Conservation (phyloP, 2,329 filamentous ascomycete genomes). For the Sphaerulina musiva region DNA sequence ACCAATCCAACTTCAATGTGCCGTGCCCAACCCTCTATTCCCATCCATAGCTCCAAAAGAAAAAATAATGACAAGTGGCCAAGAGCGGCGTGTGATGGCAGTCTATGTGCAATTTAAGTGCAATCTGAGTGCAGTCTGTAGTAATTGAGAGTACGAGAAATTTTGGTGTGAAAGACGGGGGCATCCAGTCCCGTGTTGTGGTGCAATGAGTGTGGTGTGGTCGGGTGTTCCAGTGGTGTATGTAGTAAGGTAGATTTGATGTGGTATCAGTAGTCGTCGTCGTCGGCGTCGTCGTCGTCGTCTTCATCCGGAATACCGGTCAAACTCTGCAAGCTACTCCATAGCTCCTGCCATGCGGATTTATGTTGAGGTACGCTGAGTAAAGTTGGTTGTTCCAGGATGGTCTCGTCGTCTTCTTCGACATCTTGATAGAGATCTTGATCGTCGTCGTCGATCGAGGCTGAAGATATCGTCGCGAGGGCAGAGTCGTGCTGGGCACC, state of each 20-base stretch:
- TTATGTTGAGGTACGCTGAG: slow-evolving; percentile 16
- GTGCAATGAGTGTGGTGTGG: slow-evolving; percentile 7
- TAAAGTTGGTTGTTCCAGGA: slow-evolving; percentile 5
- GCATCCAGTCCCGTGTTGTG: slow-evolving; percentile 7
- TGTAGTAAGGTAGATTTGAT: no score
- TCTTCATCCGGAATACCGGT: slow-evolving; percentile 29
- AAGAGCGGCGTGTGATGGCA: background rate
- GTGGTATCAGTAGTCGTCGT: slow-evolving; percentile 16
- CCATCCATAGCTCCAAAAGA: slow-evolving; percentile 2
- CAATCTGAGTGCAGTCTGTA: background rate
- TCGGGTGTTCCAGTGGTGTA: background rate
- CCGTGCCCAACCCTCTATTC: slow-evolving; percentile 1
- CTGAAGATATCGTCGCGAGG: slow-evolving; percentile 24
- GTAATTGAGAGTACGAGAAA: slow-evolving; percentile 3
- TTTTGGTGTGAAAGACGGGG: background rate
- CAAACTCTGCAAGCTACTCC: slow-evolving; percentile 29
- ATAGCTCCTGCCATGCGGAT: slow-evolving; percentile 34
- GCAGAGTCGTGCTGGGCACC: slow-evolving; percentile 18
- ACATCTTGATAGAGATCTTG: slow-evolving; percentile 17
- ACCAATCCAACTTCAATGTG: slow-evolving; percentile 1
- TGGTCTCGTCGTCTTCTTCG: slow-evolving; percentile 15
- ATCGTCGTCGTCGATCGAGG: slow-evolving; percentile 12
- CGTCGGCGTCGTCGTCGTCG: slow-evolving; percentile 24
- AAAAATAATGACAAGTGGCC: background rate
- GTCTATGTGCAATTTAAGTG: background rate